These are phyloP conservation scores for Ustilago loliicola DNA, from an alignment of 1,284 basidiomycete species.

Conservation along the genomic window DNA sequence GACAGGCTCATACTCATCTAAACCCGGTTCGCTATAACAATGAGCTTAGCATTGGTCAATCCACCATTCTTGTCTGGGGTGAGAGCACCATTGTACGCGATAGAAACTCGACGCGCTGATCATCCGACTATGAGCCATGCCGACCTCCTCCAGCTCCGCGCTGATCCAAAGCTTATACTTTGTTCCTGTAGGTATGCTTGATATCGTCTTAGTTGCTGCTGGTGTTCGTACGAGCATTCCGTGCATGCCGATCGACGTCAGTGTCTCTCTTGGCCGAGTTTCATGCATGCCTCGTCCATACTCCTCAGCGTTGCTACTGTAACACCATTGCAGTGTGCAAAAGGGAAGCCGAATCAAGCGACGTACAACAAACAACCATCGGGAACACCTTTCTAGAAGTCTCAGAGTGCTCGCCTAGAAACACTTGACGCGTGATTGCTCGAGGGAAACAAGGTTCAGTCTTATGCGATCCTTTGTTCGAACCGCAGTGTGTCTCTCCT, in stretches of 20 bases:
- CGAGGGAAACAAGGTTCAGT: not conserved
- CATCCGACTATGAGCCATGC: not conserved
- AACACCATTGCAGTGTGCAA: not conserved
- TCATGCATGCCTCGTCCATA: not conserved
- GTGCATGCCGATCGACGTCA: constrained; percentile 5
- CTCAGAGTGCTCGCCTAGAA: too few species aligned
- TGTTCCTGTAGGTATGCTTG: too few species aligned
- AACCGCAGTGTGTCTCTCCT: not conserved
- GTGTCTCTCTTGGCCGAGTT: constrained; percentile 9
- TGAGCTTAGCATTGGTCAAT: not conserved
- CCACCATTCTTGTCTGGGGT: not conserved
- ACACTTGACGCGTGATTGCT: not conserved
- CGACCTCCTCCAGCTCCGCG: too few species aligned
- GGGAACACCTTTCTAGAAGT: too few species aligned
- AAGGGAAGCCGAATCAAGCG: not conserved
- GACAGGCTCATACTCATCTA: not conserved
- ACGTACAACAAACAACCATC: constrained; percentile 7
- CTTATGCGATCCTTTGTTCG: not conserved
- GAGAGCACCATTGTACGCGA: not conserved
- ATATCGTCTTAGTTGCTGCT: too few species aligned
- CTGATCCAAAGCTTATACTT: too few species aligned
- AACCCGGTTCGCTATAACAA: not conserved
- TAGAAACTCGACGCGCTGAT: not conserved
- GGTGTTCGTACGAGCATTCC: not conserved
- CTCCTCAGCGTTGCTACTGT: not conserved